phyloP scores from a whole-genome alignment of 352 stramenopile species.

The Pythium volutum region DNA sequence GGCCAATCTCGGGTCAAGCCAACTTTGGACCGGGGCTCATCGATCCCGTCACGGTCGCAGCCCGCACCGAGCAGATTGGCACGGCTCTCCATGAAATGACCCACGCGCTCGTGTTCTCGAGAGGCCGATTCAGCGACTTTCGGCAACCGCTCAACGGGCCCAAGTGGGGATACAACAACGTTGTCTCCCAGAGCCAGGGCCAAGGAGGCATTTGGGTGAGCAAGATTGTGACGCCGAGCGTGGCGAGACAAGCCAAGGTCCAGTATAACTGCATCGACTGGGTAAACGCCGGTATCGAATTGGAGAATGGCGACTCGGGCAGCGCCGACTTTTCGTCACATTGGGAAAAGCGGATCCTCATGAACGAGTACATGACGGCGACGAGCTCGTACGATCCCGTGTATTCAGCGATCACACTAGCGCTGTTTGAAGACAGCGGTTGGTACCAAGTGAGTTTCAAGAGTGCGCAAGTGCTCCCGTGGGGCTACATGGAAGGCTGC shows the following conservation, averaged over 20 bases:
- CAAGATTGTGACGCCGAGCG: conserved; percentile 73
- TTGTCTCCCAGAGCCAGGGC: conserved; percentile 45
- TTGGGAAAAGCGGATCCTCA: conserved; percentile 80
- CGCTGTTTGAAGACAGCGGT: conserved; percentile 77
- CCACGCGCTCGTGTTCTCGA: conserved; percentile 77
- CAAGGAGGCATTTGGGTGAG: conserved; percentile 52
- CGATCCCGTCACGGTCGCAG: conserved; percentile 43
- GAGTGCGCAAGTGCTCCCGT: conserved; percentile 54
- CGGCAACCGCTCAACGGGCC: conserved; percentile 56
- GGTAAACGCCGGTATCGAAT: conserved; percentile 52
- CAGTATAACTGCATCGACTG: conserved; percentile 75
- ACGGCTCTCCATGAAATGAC: conserved; percentile 83
- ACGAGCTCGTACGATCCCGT: conserved; percentile 73
- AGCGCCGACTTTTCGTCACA: conserved; percentile 65
- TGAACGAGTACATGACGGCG: conserved; percentile 86
- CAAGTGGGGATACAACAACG: conserved; percentile 62
- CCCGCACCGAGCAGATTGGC: conserved; percentile 57
- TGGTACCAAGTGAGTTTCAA: conserved; percentile 78
- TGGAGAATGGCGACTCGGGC: conserved; percentile 71
- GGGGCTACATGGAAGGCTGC: conserved; percentile 76
- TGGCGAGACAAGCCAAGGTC: conserved; percentile 61
- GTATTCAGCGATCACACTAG: conserved; percentile 67
- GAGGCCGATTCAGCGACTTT: conserved; percentile 55
- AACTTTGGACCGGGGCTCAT: conserved; percentile 72
- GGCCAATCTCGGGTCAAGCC: conserved; percentile 75